Evolutionary conservation across 345 rosid genomes (phyloP), one percentile per base, ranked within the genome.

Genomic region (Citrus hindsii): DNA sequence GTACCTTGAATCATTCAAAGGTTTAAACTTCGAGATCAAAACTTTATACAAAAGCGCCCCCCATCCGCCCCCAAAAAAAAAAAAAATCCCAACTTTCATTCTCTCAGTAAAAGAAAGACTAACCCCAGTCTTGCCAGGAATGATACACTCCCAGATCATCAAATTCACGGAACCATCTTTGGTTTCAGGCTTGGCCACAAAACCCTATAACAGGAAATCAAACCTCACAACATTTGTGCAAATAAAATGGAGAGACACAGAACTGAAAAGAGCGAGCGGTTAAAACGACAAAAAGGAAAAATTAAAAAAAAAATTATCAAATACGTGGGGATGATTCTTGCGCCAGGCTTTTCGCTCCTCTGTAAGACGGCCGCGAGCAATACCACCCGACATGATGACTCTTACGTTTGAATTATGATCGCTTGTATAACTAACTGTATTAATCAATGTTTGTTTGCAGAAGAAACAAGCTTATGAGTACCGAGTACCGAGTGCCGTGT

Each of bases 261-360:
- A 46, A 75, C 30, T n/a, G 28, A 63, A 75, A 63, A 48, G 2
- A 30, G 62, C 22, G 13, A 32, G 40, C 28, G 51, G 13, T 4
- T 4, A 28, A 62, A 66, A 19, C 9, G 27, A 35, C 2, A 30
- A 13, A 33, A 4, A 58, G n/a, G 42, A 24, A 4, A 25, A 61
- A 5, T 3, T 3, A 4, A 4, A n/a, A 18, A 48, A 51, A 30
- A 22, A 7, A 69, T 83, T 82, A 38, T 37, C 14, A 59, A 18
- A 27, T 46, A 87, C 90, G 48, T 87, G 88, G 9, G 91, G 91
- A 56, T 88, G 91, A 68, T 88, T 88, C 69, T 82, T 88, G 42
- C 91, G 88, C 91, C 91, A 88, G 13, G 88, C 71, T 82, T 88
- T 88, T 61, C 91, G 76, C 76, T 88, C 89, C 81, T 86, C 89